Percentiles rank a stretch among this genome's conserved stretches.
These are phyloP conservation scores for Aurinia saxatilis DNA, from an alignment of 345 rosid species.

Conservation along the genomic window DNA sequence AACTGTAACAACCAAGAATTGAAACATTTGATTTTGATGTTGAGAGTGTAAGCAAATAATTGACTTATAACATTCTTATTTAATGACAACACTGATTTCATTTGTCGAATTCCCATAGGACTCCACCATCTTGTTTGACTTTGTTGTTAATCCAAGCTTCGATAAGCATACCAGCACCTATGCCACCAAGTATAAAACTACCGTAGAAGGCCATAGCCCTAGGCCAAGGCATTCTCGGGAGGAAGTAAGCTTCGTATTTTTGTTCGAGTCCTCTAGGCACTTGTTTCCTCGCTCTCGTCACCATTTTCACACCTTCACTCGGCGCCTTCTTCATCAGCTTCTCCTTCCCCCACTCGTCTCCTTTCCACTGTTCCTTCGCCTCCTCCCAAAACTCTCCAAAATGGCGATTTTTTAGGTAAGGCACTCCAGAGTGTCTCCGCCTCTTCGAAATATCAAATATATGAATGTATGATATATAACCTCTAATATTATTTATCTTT, in stretches of 20 bases:
- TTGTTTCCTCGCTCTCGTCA: conserved; percentile 46
- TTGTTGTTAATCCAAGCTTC: conserved; percentile 87
- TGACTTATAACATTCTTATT: no score
- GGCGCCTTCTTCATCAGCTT: conserved; percentile 65
- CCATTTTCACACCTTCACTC: conserved; percentile 36
- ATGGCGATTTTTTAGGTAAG: no score
- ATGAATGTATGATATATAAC: no score
- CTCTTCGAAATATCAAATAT: no score
- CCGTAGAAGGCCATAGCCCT: conserved; percentile 63
- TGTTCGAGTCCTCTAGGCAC: conserved; percentile 78
- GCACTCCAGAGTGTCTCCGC: no score
- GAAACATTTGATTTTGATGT: no score
- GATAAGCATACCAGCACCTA: conserved; percentile 83
- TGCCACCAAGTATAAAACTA: conserved; percentile 71
- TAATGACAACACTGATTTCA: no score
- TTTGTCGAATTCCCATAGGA: conserved; percentile 31
- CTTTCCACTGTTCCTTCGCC: conserved; percentile 73
- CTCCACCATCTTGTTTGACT: conserved; percentile 45
- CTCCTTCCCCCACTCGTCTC: conserved; percentile 83
- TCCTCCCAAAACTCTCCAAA: no score
- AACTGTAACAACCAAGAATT: no score
- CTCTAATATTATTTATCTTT: no score
- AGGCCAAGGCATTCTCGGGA: conserved; percentile 63
- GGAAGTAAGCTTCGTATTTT: conserved; percentile 85
- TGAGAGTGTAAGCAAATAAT: no score